Percentiles rank a stretch among this genome's conserved stretches.
phyloP scores from a whole-genome alignment of 1,284 basidiomycete genomes.

The Puccinia coronata region DNA sequence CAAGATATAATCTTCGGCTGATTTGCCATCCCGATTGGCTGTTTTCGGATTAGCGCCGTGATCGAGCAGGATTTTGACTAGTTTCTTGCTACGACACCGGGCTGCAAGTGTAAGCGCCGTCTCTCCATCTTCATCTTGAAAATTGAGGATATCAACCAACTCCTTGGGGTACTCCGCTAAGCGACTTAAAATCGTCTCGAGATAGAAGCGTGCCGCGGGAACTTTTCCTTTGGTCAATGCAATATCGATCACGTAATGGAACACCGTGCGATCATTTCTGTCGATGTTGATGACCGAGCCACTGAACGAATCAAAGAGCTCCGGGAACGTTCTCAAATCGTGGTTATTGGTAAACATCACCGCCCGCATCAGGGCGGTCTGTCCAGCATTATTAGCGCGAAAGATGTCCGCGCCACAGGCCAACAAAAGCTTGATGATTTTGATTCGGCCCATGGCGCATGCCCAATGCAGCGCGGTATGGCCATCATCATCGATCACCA shows the following conservation, averaged over 20 bases:
- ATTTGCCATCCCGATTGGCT: conserved; percentile 91
- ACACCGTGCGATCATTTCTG: conserved; percentile 94
- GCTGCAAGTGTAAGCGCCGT: conserved; percentile 97
- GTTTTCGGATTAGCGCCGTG: conserved; percentile 97
- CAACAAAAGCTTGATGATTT: conserved; percentile 91
- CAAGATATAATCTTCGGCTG: conserved; percentile 96
- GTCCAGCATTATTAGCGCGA: conserved; percentile 92
- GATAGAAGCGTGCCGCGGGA: conserved; percentile 96
- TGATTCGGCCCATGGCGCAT: conserved; percentile 96
- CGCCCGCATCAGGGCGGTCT: conserved; percentile 95
- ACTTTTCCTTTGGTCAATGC: conserved; percentile 97
- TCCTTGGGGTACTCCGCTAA: conserved; percentile 95
- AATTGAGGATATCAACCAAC: conserved; percentile 96
- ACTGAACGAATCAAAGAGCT: conserved; percentile 93
- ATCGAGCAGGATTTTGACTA: conserved; percentile 93
- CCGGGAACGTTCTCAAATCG: conserved; percentile 97
- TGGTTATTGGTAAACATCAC: conserved; percentile 99
- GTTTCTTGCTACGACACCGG: conserved; percentile 89
- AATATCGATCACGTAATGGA: conserved; percentile 98
- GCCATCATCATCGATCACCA: conserved; percentile 96
- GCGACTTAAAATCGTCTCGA: conserved; percentile 90
- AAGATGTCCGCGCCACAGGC: conserved; percentile 96
- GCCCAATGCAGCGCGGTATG: conserved; percentile 99
- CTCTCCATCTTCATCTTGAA: conserved; percentile 98
- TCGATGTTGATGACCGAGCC: conserved; percentile 98